These are phyloP conservation scores for Boletus holoroseus DNA, from an alignment of 1,284 basidiomycete genomes.

Conservation along the genomic window DNA sequence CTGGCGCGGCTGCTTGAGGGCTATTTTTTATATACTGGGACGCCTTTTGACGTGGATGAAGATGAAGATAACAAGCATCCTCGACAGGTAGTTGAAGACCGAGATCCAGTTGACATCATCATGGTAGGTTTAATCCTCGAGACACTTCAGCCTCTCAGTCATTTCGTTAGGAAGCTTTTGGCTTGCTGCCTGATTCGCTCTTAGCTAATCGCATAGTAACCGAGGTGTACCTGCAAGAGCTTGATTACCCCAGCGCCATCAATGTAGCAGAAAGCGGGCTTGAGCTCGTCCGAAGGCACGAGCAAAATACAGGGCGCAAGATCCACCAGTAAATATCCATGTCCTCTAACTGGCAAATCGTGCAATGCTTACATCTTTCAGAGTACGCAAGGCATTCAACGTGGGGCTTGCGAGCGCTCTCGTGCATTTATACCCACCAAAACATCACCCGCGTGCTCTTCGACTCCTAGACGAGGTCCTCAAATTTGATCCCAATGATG, in stretches of 20 bases:
- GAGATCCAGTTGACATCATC: slow-evolving; percentile 48
- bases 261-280: slow-evolving; percentile 68
- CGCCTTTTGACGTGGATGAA: slow-evolving; percentile 44
- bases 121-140: slow-evolving; percentile 39
- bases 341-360: background rate
- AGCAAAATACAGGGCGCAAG: slow-evolving; percentile 54
- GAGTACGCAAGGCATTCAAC: slow-evolving; percentile 59
- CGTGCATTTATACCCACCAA: slow-evolving; percentile 84
- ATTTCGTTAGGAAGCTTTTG: slow-evolving; percentile 51
- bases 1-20: slow-evolving; percentile 59
- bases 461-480: slow-evolving; percentile 72
- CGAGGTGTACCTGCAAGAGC: slow-evolving; percentile 68
- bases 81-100: slow-evolving; percentile 34
- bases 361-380: slow-evolving; percentile 26
- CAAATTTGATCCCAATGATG: slow-evolving; percentile 54
- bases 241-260: slow-evolving; percentile 74
- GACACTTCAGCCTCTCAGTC: background rate
- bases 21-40: slow-evolving; percentile 63
- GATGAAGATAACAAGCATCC: slow-evolving; percentile 35
- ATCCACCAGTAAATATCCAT: slow-evolving; percentile 45
- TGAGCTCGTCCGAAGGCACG: slow-evolving; percentile 51
- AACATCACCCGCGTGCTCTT: slow-evolving; percentile 79
- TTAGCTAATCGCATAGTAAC: slow-evolving; percentile 69
- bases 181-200: slow-evolving; percentile 54
- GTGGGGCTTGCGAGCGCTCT: slow-evolving; percentile 66